These are phyloP conservation scores for Neobulgaria alba DNA, from an alignment of 2,329 filamentous ascomycete species.

Conservation along the genomic window DNA sequence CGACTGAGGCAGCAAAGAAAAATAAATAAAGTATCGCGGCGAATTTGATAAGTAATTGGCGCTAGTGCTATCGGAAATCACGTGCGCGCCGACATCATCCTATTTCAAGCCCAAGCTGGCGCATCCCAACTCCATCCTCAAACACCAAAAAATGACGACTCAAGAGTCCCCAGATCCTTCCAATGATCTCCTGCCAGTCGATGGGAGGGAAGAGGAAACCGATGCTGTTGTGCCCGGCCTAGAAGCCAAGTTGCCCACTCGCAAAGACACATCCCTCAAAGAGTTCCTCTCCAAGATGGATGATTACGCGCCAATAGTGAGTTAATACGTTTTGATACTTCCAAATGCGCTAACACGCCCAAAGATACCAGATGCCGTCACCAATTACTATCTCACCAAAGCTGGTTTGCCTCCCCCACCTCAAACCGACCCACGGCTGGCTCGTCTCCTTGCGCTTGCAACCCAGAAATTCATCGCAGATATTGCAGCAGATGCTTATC, in stretches of 20 bases:
- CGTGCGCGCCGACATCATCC: no score
- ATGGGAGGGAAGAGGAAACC: constrained; percentile 24
- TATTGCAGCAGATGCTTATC: constrained; percentile 93
- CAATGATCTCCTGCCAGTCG: constrained; percentile 24
- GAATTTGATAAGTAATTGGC: constrained; percentile 2
- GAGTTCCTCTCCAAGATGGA: constrained; percentile 97
- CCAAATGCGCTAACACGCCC: not conserved
- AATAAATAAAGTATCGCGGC: constrained; percentile 2
- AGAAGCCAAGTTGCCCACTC: constrained; percentile 61
- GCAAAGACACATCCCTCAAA: constrained; percentile 85
- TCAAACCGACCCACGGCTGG: constrained; percentile 81
- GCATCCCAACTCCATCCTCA: not conserved
- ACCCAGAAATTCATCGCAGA: constrained; percentile 99
- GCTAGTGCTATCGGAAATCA: not conserved
- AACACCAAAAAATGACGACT: constrained; percentile 22
- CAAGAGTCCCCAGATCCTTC: constrained; percentile 27
- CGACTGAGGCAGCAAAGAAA: constrained; percentile 1
- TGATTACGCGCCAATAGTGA: constrained; percentile 91
- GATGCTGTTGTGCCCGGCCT: constrained; percentile 41
- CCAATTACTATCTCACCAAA: constrained; percentile 94
- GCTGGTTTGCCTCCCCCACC: constrained; percentile 89
- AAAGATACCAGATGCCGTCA: constrained; percentile 94
- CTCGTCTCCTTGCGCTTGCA: constrained; percentile 89
- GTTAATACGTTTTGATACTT: constrained; percentile 28
- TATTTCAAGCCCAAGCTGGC: no score